These are phyloP conservation scores for Syzygium grande DNA, from an alignment of 345 rosid genomes.

Conservation along the genomic window DNA sequence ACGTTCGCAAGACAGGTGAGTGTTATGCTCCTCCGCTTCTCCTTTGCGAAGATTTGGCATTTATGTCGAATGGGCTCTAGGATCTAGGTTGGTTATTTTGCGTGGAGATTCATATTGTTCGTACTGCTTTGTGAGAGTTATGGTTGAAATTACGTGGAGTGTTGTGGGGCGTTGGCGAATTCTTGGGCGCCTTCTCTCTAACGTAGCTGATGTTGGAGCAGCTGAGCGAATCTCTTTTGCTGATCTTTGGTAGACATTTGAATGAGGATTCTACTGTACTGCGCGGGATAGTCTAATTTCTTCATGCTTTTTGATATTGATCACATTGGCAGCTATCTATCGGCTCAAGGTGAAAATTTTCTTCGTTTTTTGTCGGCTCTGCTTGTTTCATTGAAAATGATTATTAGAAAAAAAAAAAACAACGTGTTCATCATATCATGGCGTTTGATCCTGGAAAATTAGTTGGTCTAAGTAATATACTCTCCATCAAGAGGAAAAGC, in stretches of 20 bases:
- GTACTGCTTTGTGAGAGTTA: background rate
- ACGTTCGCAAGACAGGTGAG: conserved; percentile 66
- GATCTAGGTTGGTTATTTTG: background rate
- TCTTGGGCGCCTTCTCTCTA: background rate
- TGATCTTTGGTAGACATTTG: background rate
- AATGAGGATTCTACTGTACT: background rate
- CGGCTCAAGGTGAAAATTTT: fast-evolving
- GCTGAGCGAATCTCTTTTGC: background rate
- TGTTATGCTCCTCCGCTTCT: background rate
- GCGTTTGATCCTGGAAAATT: background rate
- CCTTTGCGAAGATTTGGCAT: background rate
- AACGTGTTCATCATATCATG: background rate
- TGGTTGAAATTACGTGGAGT: background rate
- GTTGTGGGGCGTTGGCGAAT: background rate
- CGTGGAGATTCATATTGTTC: background rate
- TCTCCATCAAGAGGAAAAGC: background rate
- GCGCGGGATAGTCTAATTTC: fast-evolving
- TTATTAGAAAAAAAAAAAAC: background rate
- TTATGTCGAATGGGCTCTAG: background rate
- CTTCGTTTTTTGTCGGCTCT: background rate
- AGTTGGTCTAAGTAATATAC: background rate
- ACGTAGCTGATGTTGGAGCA: background rate
- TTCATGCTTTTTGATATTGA: background rate
- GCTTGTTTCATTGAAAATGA: background rate
- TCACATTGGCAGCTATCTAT: background rate